phyloP scores from a whole-genome alignment of 208 protist genomes.

The Phytomonas sp. region DNA sequence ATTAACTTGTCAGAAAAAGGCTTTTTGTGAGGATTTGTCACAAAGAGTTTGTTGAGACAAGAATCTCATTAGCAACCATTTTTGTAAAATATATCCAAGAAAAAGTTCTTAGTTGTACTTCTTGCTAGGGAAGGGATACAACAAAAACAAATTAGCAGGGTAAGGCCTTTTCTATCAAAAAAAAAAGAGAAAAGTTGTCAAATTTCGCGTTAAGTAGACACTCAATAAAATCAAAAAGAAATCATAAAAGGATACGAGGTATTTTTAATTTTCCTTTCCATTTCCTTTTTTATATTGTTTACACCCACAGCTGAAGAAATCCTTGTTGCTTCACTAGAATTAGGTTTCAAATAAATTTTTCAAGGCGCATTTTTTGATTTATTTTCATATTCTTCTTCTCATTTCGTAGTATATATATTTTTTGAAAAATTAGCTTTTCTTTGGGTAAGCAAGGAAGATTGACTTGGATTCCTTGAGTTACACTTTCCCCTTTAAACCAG shows the following conservation, averaged over 20 bases:
- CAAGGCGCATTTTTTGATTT: background rate
- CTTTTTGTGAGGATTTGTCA: background rate
- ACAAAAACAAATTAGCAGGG: slow-evolving; percentile 7
- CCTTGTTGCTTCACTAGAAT: background rate
- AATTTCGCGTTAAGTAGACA: background rate
- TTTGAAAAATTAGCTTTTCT: slow-evolving; percentile 8
- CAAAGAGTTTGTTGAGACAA: background rate
- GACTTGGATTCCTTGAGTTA: background rate
- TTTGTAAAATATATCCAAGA: slow-evolving; percentile 1
- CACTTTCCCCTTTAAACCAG: background rate
- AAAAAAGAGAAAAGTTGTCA: background rate
- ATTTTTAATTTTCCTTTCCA: background rate
- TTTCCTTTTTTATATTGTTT: slow-evolving; percentile 8
- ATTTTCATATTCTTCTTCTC: slow-evolving; percentile 7
- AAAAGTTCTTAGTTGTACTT: background rate
- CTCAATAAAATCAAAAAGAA: background rate
- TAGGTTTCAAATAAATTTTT: background rate
- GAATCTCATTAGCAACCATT: background rate
- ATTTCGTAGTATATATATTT: slow-evolving; percentile 16
- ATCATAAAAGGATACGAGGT: background rate
- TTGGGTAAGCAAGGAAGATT: background rate
- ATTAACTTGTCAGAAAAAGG: background rate
- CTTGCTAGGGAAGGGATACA: background rate
- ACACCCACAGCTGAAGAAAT: slow-evolving; percentile 5
- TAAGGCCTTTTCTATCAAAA: background rate